A percentile compares a stretch with the other conserved stretches of the same genome.
Evolutionary conservation across 306 rosid genomes (phyloP).

Genomic region (Trifolium dubium): DNA sequence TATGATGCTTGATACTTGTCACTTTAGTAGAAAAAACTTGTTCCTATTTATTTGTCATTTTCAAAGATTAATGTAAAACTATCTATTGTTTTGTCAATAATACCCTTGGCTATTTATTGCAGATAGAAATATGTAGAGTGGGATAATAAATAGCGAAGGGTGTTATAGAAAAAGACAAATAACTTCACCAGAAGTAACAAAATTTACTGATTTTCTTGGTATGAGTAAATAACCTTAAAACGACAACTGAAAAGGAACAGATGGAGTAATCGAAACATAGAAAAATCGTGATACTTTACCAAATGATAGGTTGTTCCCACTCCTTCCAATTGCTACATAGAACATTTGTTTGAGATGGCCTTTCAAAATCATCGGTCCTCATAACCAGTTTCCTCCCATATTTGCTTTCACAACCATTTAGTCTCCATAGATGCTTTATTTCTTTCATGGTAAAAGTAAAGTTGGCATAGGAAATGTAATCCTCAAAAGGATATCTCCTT

Average conservation of each 20-base stretch:
- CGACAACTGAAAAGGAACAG: background rate
- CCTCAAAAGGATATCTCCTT: conserved; percentile 87
- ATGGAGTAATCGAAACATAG: background rate
- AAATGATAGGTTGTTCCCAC: conserved; percentile 93
- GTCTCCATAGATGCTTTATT: conserved; percentile 93
- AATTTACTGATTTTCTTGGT: background rate
- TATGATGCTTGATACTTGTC: conserved; percentile 39
- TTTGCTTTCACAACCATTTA: conserved; percentile 67
- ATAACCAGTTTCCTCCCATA: conserved; percentile 72
- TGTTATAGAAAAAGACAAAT: too few species aligned
- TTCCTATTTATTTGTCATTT: too few species aligned
- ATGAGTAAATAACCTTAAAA: background rate
- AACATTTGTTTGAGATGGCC: conserved; percentile 81
- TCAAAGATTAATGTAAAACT: too few species aligned
- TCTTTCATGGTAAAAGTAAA: conserved; percentile 85
- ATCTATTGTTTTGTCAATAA: too few species aligned
- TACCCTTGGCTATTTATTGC: too few species aligned
- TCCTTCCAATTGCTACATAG: conserved; percentile 90
- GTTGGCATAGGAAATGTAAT: conserved; percentile 78
- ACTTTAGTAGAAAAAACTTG: too few species aligned
- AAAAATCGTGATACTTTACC: conserved; percentile 55
- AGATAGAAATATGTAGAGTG: too few species aligned
- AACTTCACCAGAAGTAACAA: background rate
- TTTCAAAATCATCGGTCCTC: conserved; percentile 94
- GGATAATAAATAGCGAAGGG: too few species aligned